Conservation (phyloP, 2,329 filamentous ascomycete species). For the Claviceps citrina region DNA sequence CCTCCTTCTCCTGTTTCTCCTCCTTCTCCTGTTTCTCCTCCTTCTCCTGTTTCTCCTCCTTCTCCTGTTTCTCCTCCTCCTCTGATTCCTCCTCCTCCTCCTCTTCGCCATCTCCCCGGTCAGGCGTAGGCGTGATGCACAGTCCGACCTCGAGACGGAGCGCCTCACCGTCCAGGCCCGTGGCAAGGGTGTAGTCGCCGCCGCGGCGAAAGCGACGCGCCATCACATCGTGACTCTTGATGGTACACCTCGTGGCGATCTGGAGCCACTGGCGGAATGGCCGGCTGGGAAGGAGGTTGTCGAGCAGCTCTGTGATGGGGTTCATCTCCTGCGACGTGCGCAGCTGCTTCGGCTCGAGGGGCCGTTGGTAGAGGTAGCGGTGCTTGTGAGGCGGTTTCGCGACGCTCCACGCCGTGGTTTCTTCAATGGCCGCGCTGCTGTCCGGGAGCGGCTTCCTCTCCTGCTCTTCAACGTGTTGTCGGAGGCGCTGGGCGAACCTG, state of each 20-base stretch:
- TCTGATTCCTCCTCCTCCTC: conserved; percentile 28
- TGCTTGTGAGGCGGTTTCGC: conserved; percentile 90
- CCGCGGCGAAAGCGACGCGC: conserved; percentile 77
- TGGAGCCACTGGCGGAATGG: conserved; percentile 85
- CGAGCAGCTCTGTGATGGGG: conserved; percentile 61
- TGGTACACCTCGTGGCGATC: conserved; percentile 58
- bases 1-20: conserved; percentile 23
- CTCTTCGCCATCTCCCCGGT: conserved; percentile 62
- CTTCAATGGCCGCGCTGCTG: conserved; percentile 40
- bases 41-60: conserved; percentile 34
- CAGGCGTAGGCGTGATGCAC: conserved; percentile 66
- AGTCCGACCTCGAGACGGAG: conserved; percentile 70
- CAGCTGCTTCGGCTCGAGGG: conserved; percentile 23
- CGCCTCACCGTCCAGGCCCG: conserved; percentile 60
- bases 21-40: conserved; percentile 15
- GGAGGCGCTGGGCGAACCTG: conserved; percentile 61
- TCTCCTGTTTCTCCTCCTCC: conserved; percentile 29
- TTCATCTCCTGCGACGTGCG: conserved; percentile 28
- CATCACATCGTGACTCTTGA: conserved; percentile 63
- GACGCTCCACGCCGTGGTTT: conserved; percentile 50
- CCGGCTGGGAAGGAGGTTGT: conserved; percentile 67
- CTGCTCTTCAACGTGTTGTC: conserved; percentile 51
- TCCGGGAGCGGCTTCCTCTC: conserved; percentile 35
- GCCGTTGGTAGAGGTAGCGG: conserved; percentile 70
- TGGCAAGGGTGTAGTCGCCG: conserved; percentile 84